Evolutionary conservation across 352 stramenopile species (phyloP), one percentile per base, ranked within the genome.

Genomic region (Phytophthora fragariaefolia): DNA sequence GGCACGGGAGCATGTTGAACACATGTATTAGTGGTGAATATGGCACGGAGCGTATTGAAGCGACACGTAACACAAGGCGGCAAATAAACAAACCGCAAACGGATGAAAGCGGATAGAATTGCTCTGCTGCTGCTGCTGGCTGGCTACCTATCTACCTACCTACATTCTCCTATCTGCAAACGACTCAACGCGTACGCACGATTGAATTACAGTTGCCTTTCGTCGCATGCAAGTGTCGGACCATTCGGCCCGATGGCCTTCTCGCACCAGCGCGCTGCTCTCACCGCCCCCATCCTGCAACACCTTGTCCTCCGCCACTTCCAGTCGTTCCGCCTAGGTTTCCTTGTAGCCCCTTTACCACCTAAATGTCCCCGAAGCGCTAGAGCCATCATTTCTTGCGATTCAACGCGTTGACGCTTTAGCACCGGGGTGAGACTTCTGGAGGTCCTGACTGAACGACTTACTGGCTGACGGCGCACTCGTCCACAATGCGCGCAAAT

Each of bases 401-500:
- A 50, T 60, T 57, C 66, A 70, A 66, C 55, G 59, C 50, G 27
- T 66, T 30, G 38, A 20, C 47, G 58, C 56, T 62, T 70, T 34
- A 59, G 57, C 43, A 58, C 62, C 28, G 24, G 30, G 42, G 23
- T 36, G 30, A 63, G 42, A 51, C 10, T 49, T 32, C 27, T 60
- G 59, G 59, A 34, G 49, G 49, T 40, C 20, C 38, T 17, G 40
- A 38, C 60, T 56, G 23, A 65, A 45, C n/a, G 24, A 71, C 58
- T 68, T 77, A 80, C 69, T 87, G 81, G 66, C 66, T 74, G 46
- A 82, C 73, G 52, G 77, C 82, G 73, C 84, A 94, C 58, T 91
- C 84, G 73, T 95, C 87, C 53, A 96, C 87, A 69, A 95, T 90
- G 63, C 89, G 86, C 66, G 87, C 84, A 38, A 95, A 93, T 78